Evolutionary conservation across 345 rosid species (phyloP).

Genomic region (Linum lewisii): DNA sequence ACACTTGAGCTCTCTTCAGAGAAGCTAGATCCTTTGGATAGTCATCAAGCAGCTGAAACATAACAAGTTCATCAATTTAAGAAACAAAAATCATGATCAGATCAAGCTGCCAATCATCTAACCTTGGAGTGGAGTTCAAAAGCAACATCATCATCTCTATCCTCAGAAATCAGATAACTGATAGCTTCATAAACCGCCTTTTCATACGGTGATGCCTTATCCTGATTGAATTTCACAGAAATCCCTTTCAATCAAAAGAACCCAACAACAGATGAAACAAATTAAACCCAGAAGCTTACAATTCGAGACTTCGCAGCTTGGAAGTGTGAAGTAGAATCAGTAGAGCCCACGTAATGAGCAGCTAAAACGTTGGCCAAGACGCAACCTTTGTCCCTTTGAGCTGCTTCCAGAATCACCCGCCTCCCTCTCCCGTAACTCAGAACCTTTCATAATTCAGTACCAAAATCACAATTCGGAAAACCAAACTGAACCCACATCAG

Average conservation of each 20-base stretch:
- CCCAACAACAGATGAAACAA: background rate
- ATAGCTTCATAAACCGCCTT: conserved; percentile 56
- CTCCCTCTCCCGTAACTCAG: conserved; percentile 58
- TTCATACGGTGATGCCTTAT: conserved; percentile 61
- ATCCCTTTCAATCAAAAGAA: background rate
- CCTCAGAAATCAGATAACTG: conserved; percentile 40
- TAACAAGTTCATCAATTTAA: conserved; percentile 9
- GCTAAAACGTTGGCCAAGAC: conserved; percentile 73
- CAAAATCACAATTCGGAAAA: conserved; percentile 2
- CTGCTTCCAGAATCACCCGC: conserved; percentile 59
- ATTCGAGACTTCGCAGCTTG: conserved; percentile 53
- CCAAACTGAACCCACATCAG: background rate
- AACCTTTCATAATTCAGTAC: conserved; percentile 31
- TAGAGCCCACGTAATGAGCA: conserved; percentile 49
- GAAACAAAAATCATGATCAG: too few species aligned
- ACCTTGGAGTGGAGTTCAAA: conserved; percentile 54
- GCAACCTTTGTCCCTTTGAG: conserved; percentile 47
- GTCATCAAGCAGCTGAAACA: conserved; percentile 49
- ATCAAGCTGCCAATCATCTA: too few species aligned
- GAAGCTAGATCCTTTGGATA: conserved; percentile 70
- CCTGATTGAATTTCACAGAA: conserved; percentile 27
- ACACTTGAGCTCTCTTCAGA: conserved; percentile 61
- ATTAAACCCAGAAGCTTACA: conserved; percentile 25
- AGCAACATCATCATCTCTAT: conserved; percentile 64
- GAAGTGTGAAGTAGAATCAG: conserved; percentile 28